Percentiles rank a stretch among this genome's conserved stretches.
Conservation (phyloP, 305 asterid genomes). For the Solanum chacoense region DNA sequence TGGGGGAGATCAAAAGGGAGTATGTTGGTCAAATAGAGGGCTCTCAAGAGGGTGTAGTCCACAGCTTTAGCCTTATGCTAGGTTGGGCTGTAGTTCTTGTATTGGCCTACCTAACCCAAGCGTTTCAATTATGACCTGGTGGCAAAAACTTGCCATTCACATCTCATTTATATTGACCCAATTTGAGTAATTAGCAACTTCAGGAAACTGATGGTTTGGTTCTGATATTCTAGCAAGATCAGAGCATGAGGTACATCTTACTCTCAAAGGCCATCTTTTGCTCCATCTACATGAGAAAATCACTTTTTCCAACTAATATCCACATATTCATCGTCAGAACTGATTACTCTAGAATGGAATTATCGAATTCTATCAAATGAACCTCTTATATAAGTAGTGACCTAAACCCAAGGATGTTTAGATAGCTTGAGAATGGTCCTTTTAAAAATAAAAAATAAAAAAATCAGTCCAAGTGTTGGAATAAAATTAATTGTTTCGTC, state of each 20-base stretch:
- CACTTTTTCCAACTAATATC: neutral
- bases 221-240: neutral
- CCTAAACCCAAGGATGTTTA: neutral
- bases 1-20: neutral
- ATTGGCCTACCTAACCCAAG: neutral
- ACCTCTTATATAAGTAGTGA: neutral
- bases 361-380: neutral
- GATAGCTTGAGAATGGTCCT: neutral
- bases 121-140: neutral
- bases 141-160: neutral
- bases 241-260: neutral
- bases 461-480: neutral
- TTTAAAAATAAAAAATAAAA: too few species aligned
- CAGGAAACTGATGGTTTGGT: neutral
- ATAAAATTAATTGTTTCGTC: neutral
- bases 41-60: neutral
- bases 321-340: neutral
- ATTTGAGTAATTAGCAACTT: neutral
- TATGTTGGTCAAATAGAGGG: neutral
- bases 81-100: neutral
- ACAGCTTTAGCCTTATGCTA: neutral
- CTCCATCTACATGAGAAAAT: neutral
- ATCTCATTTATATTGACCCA: neutral
- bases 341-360: neutral
- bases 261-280: neutral